Evolutionary conservation across 2,329 filamentous ascomycete genomes (phyloP), one percentile per base, ranked within the genome.

Genomic region (Talaromyces sp.): DNA sequence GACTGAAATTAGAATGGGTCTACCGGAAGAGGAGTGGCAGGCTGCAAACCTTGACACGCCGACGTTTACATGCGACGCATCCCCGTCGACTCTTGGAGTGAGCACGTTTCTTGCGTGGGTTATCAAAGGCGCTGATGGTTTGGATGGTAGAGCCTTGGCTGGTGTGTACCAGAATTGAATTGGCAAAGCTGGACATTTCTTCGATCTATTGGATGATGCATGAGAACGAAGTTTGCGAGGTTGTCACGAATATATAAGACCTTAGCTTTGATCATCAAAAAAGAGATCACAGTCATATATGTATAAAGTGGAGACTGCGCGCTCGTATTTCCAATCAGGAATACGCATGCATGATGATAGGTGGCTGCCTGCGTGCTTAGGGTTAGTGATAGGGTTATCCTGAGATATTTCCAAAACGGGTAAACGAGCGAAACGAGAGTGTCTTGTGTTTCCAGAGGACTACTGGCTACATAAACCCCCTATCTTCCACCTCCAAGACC

Each of bases 371-470:
- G 6, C 22, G 3, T 19, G 7, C 13, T 48, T 48, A 59, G 39
- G 56, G 41, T 45, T 59, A 45, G 22, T 10, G 22, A 14, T 16
- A 45, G 22, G 37, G 37, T 19, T 31, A 31, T 31, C 5, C 3
- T 31, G 27, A 7, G 37, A 11, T 3, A 45, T 59, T 45, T 14
- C 56, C 56, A 31, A 60, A 60, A 31, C 3, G 19, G 37, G 57
- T 10, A 60, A 60, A 60, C 57, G 57, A 60, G 57, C 11, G 33
- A 60, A 60, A 60, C 57, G 57, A 31, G 5, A 31, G 27, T 6
- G 7, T 27, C 27, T 7, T 31, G 7, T 31, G 57, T 45, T 37
- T 27, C 43, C 57, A 22, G 57, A 39, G 13, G 27, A 31, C 27
- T 31, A 31, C 4, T 41, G 39, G 11, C 39, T 41, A 41, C 16